phyloP scores from a whole-genome alignment of 2,329 filamentous ascomycete species.

The Stagonosporopsis vannaccii region DNA sequence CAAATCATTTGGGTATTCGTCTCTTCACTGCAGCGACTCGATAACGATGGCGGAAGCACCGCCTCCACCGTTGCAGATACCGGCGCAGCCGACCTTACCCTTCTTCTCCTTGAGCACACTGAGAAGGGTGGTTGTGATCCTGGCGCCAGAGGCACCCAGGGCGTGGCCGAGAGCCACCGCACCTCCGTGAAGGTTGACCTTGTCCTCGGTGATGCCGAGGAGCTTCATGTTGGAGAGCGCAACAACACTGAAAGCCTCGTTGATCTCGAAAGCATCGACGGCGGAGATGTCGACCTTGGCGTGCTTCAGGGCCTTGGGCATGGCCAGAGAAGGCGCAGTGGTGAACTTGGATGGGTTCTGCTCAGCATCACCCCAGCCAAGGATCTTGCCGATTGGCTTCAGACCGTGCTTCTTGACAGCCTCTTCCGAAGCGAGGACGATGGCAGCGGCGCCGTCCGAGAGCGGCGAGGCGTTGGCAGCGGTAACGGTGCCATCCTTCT shows the following conservation, averaged over 20 bases:
- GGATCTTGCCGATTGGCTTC: constrained; percentile 93
- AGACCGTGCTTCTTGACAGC: constrained; percentile 91
- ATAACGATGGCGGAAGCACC: constrained; percentile 94
- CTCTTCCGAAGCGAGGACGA: constrained; percentile 92
- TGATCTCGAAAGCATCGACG: constrained; percentile 97
- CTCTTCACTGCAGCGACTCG: constrained; percentile 62
- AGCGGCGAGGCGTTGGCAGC: constrained; percentile 96
- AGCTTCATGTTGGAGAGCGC: constrained; percentile 96
- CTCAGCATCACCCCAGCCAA: constrained; percentile 95
- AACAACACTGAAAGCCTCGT: constrained; percentile 98
- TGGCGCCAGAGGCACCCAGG: constrained; percentile 89
- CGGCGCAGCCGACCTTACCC: constrained; percentile 90
- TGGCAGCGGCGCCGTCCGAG: constrained; percentile 90
- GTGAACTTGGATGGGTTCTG: constrained; percentile 95
- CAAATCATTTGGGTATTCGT: constrained; percentile 20
- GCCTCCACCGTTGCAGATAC: constrained; percentile 97
- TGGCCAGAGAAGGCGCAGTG: constrained; percentile 88
- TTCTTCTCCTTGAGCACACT: constrained; percentile 89
- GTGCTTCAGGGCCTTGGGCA: constrained; percentile 97
- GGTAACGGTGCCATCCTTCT: constrained; percentile 86
- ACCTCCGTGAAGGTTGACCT: constrained; percentile 94
- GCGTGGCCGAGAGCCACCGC: constrained; percentile 96
- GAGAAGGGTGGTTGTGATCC: constrained; percentile 89
- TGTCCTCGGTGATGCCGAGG: constrained; percentile 77
- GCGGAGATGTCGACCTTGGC: constrained; percentile 79